These are phyloP conservation scores for Thielaviopsis punctulata DNA, from an alignment of 2,329 filamentous ascomycete genomes.

Conservation along the genomic window DNA sequence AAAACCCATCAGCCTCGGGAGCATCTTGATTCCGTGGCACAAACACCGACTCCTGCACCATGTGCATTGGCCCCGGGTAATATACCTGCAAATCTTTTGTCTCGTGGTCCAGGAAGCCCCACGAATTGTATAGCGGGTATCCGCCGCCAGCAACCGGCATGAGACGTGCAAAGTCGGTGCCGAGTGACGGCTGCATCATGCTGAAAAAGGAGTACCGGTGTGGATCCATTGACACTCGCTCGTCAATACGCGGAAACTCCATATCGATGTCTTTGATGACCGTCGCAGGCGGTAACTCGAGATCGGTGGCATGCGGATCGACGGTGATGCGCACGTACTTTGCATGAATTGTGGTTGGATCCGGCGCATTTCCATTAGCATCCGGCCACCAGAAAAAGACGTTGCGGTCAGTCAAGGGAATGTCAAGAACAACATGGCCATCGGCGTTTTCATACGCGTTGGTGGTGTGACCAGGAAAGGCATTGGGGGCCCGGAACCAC, in stretches of 20 bases:
- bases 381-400: background rate
- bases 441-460: background rate
- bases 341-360: background rate
- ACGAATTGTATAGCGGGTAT: slow-evolving; percentile 18
- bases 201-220: background rate
- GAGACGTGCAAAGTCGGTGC: slow-evolving; percentile 6
- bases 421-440: background rate
- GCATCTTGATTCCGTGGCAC: slow-evolving; percentile 20
- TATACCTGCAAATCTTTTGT: slow-evolving; percentile 18
- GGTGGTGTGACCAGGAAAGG: background rate
- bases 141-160: slow-evolving; percentile 11
- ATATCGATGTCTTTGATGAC: background rate
- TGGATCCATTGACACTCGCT: background rate
- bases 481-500: background rate
- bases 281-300: background rate
- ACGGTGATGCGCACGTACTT: background rate
- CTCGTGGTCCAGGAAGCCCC: slow-evolving; percentile 18
- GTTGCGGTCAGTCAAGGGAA: background rate
- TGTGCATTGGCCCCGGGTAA: slow-evolving; percentile 18
- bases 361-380: background rate
- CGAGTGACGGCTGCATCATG: background rate
- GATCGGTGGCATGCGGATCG: background rate
- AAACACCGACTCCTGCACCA: slow-evolving; percentile 27
- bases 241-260: background rate
- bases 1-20: slow-evolving; percentile 24